Evolutionary conservation across 2,329 filamentous ascomycete genomes (phyloP).

Genomic region (Aureobasidium zeae): DNA sequence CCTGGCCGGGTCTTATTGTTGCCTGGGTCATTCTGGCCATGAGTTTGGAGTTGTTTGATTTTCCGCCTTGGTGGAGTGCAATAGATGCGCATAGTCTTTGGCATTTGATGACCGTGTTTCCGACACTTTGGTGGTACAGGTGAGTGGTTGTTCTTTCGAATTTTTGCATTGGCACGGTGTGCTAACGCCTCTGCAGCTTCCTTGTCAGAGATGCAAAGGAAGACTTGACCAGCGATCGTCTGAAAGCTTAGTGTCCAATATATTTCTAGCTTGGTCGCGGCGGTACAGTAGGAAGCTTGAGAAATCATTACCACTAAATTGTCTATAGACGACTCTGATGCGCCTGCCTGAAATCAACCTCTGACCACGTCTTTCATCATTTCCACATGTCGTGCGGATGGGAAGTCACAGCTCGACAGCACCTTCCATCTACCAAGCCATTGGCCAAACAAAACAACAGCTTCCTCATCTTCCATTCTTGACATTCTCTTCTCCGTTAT

Average conservation of each 20-base stretch:
- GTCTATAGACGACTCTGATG: no score
- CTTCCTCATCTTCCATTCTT: no score
- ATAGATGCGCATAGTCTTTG: slow-evolving; percentile 92
- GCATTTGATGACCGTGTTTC: slow-evolving; percentile 87
- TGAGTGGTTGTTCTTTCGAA: slow-evolving; percentile 44
- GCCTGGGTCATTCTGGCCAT: slow-evolving; percentile 88
- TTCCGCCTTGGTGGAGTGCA: slow-evolving; percentile 70
- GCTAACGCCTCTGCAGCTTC: slow-evolving; percentile 50
- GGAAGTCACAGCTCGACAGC: no score
- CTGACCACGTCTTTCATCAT: no score
- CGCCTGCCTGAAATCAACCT: no score
- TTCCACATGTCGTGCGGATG: no score
- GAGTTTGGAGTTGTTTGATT: slow-evolving; percentile 92
- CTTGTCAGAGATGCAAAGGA: slow-evolving; percentile 76
- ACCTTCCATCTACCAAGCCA: no score
- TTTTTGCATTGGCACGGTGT: slow-evolving; percentile 3
- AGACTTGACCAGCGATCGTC: slow-evolving; percentile 62
- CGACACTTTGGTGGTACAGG: slow-evolving; percentile 89
- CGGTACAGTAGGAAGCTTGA: no score
- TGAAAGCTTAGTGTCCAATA: slow-evolving; percentile 67
- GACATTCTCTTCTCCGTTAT: no score
- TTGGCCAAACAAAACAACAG: no score
- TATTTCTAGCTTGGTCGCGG: no score
- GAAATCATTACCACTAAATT: no score
- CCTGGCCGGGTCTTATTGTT: slow-evolving; percentile 84